A percentile compares a stretch with the other conserved stretches of the same genome.
phyloP scores from a whole-genome alignment of 768 basidiomycete species.

The Favolaschia claudopus region DNA sequence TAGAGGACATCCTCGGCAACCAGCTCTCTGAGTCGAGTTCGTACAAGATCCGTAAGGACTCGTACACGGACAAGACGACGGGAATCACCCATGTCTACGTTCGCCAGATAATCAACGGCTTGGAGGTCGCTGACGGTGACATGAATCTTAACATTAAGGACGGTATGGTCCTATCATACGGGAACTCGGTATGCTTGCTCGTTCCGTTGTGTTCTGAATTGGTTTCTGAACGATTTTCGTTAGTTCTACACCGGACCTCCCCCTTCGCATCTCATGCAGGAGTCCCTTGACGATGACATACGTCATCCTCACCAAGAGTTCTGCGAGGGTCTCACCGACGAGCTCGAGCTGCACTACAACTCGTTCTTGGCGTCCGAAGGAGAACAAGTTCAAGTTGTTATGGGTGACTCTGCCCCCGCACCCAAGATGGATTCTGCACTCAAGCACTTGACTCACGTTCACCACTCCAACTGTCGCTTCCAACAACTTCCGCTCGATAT shows the following conservation, averaged over 20 bases:
- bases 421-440: conserved; percentile 27
- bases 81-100: conserved; percentile 92
- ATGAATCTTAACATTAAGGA: conserved; percentile 93
- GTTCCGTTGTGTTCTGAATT: not conserved
- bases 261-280: conserved; percentile 44
- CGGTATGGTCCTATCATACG: conserved; percentile 84
- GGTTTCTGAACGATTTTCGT: not conserved
- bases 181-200: conserved; percentile 72
- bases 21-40: conserved; percentile 46
- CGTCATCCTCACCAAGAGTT: conserved; percentile 61
- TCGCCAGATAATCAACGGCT: conserved; percentile 82
- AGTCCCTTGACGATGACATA: conserved; percentile 38
- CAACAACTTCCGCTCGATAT: conserved; percentile 50
- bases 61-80: conserved; percentile 86
- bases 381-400: conserved; percentile 50
- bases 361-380: conserved; percentile 36
- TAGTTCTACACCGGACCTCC: conserved; percentile 80
- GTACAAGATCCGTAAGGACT: conserved; percentile 78
- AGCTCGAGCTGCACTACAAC: conserved; percentile 41
- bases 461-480: conserved; percentile 65
- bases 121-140: conserved; percentile 91
- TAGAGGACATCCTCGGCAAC: conserved; percentile 55
- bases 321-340: conserved; percentile 53
- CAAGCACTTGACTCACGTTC: conserved; percentile 52
- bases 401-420: conserved; percentile 30